Percentiles rank a stretch among this genome's conserved stretches.
Evolutionary conservation across 2,329 filamentous ascomycete species (phyloP).

Genomic region (Fusarium avenaceum): DNA sequence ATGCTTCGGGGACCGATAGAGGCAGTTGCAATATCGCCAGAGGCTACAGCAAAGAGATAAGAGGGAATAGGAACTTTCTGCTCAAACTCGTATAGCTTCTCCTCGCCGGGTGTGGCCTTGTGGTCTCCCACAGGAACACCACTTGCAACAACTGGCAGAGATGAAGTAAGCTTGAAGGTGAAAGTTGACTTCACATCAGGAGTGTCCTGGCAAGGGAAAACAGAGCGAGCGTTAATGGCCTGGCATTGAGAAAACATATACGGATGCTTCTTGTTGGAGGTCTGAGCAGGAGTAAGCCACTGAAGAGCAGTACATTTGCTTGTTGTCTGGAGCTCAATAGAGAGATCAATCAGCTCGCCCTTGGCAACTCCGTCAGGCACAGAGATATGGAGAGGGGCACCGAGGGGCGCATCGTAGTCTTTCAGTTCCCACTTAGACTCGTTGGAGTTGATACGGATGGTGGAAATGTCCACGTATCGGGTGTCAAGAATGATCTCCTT

Average conservation of each 20-base stretch:
- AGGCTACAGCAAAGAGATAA: conserved; percentile 94
- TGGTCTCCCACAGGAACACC: conserved; percentile 72
- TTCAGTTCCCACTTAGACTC: conserved; percentile 77
- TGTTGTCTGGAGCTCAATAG: conserved; percentile 84
- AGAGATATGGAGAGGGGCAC: conserved; percentile 76
- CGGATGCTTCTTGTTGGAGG: conserved; percentile 93
- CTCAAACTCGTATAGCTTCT: conserved; percentile 84
- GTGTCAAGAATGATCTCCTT: conserved; percentile 89
- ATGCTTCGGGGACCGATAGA: conserved; percentile 86
- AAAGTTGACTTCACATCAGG: conserved; percentile 98
- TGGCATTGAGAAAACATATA: conserved; percentile 99
- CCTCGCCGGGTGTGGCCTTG: conserved; percentile 59
- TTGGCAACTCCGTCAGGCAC: conserved; percentile 68
- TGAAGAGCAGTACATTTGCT: conserved; percentile 91
- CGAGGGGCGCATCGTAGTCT: conserved; percentile 79
- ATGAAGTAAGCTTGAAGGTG: conserved; percentile 87
- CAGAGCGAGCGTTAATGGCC: conserved; percentile 91
- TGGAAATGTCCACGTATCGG: conserved; percentile 81
- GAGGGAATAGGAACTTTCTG: conserved; percentile 94
- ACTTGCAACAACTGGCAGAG: conserved; percentile 90
- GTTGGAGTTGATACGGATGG: conserved; percentile 77
- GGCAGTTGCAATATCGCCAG: conserved; percentile 87
- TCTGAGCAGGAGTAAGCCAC: conserved; percentile 94
- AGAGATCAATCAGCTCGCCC: conserved; percentile 66
- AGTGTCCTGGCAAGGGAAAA: conserved; percentile 98